Conservation (phyloP, 2,329 filamentous ascomycete genomes). For the Venturia nashicola region DNA sequence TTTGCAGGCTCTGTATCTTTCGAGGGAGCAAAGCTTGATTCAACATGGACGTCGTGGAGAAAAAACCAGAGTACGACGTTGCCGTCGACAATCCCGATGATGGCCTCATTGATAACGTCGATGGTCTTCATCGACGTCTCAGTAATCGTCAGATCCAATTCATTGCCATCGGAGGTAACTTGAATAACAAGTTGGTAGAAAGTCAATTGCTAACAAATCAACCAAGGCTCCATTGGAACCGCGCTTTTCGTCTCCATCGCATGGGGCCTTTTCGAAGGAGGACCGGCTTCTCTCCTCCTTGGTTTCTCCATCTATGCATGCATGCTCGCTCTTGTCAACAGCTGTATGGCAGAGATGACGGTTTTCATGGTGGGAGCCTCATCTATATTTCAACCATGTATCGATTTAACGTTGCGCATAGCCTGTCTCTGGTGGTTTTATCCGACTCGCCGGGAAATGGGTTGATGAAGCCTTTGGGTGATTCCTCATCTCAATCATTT, state of each 20-base stretch:
- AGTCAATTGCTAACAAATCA: neutral
- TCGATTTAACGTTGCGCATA: neutral
- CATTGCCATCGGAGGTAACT: constrained; percentile 26
- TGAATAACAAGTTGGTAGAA: neutral
- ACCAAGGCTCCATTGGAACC: constrained; percentile 21
- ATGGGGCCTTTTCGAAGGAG: constrained; percentile 37
- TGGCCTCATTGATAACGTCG: neutral
- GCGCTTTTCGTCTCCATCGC: constrained; percentile 51
- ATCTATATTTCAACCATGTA: no score
- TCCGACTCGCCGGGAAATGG: constrained; percentile 53
- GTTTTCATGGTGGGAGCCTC: constrained; percentile 32
- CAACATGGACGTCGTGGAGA: neutral
- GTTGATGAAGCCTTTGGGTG: constrained; percentile 39
- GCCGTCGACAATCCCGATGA: neutral
- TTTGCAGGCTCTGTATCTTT: neutral
- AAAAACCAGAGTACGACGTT: constrained; percentile 1
- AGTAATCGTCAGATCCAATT: constrained; percentile 21
- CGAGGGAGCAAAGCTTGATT: neutral
- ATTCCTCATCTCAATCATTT: constrained; percentile 44
- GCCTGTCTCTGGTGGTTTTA: constrained; percentile 50
- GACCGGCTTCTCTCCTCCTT: constrained; percentile 43
- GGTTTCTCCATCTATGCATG: constrained; percentile 45
- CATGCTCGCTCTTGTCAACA: constrained; percentile 50
- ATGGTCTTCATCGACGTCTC: neutral
- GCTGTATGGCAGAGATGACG: constrained; percentile 53